Evolutionary conservation across 345 rosid species (phyloP).

Genomic region (Hibiscus tridactylites): DNA sequence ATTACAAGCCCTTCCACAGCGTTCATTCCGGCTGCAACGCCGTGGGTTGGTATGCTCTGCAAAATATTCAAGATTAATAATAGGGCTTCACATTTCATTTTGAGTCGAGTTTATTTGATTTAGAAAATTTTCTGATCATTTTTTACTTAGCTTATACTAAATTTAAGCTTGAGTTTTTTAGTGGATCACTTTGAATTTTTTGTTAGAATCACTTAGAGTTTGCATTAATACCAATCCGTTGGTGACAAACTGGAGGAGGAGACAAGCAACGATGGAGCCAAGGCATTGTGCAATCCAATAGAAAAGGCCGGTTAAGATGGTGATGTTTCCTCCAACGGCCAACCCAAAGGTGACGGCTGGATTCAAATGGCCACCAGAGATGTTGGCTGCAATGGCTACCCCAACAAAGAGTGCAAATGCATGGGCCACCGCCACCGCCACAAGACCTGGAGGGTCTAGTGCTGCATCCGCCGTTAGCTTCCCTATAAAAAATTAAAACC

Average conservation of each 20-base stretch:
- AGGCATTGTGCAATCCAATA: slow-evolving; percentile 87
- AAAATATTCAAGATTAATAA: neutral
- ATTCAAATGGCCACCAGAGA: slow-evolving; percentile 86
- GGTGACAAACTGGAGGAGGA: slow-evolving; percentile 66
- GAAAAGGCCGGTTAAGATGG: slow-evolving; percentile 66
- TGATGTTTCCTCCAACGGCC: slow-evolving; percentile 82
- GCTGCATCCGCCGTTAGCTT: slow-evolving; percentile 70
- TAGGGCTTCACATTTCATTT: neutral
- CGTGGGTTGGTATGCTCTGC: slow-evolving; percentile 76
- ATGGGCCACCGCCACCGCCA: slow-evolving; percentile 79
- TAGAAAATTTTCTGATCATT: too few relatives aligned
- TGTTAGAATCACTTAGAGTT: too few relatives aligned
- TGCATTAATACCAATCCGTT: slow-evolving; percentile 50
- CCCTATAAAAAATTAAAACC: slow-evolving; percentile 15
- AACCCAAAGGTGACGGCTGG: slow-evolving; percentile 89
- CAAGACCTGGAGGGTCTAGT: slow-evolving; percentile 77
- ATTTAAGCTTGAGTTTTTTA: too few relatives aligned
- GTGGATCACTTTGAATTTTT: too few relatives aligned
- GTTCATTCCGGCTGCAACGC: slow-evolving; percentile 57
- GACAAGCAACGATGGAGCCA: slow-evolving; percentile 82
- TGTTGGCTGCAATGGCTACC: slow-evolving; percentile 78
- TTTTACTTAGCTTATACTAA: too few relatives aligned
- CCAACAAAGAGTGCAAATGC: slow-evolving; percentile 79
- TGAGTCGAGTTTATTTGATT: too few relatives aligned
- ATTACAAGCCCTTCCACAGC: slow-evolving; percentile 53